Evolutionary conservation across 208 protist species (phyloP).

Genomic region (Jaenimonas drosophilae): DNA sequence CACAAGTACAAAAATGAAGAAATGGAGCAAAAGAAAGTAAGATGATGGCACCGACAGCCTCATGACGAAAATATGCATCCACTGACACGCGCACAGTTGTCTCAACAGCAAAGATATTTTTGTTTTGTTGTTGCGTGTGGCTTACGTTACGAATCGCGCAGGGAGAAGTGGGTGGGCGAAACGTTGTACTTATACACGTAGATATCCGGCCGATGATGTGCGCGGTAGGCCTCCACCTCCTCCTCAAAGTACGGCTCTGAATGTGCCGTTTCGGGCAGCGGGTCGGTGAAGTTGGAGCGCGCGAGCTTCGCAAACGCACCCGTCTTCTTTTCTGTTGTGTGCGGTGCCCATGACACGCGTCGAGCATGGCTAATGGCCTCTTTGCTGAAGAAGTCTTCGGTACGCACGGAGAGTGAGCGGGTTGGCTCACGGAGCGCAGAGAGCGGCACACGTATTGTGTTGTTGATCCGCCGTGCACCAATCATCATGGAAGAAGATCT

Average conservation of each 20-base stretch:
- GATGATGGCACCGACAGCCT: too few species aligned
- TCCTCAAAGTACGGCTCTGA: slow-evolving; percentile 81
- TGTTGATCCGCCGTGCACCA: too few species aligned
- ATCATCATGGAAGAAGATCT: too few species aligned
- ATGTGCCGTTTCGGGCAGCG: slow-evolving; percentile 47
- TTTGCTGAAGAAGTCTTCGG: slow-evolving; percentile 87
- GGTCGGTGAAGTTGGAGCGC: slow-evolving; percentile 85
- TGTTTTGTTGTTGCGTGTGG: too few species aligned
- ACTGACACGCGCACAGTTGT: too few species aligned
- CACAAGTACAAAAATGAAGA: too few species aligned
- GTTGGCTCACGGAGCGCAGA: neutral
- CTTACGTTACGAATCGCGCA: slow-evolving; percentile 35
- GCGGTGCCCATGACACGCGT: slow-evolving; percentile 85
- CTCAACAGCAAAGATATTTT: too few species aligned
- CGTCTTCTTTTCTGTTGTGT: slow-evolving; percentile 87
- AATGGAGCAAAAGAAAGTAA: too few species aligned
- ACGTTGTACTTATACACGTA: slow-evolving; percentile 88
- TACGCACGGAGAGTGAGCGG: slow-evolving; percentile 59
- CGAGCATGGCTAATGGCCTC: slow-evolving; percentile 80
- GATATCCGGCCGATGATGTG: slow-evolving; percentile 72
- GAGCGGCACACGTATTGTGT: too few species aligned
- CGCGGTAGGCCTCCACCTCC: slow-evolving; percentile 81
- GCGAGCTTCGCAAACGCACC: slow-evolving; percentile 81
- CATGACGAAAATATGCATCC: too few species aligned
- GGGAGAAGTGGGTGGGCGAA: slow-evolving; percentile 76